These are phyloP conservation scores for Candida lessepsii DNA, from an alignment of 805 yeast genomes.

Conservation along the genomic window DNA sequence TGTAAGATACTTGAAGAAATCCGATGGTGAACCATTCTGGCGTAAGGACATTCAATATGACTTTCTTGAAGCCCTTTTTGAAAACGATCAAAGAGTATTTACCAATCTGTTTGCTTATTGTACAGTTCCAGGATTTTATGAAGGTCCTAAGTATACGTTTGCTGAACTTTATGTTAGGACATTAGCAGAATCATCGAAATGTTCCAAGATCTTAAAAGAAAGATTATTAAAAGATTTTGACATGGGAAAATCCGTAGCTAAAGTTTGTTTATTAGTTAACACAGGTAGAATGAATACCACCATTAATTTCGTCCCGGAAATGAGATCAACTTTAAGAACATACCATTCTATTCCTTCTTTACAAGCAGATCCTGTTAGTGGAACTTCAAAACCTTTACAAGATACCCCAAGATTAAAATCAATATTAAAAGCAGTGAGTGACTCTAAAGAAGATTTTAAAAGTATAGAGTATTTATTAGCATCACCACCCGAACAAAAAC, in stretches of 20 bases:
- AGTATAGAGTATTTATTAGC: conserved; percentile 46
- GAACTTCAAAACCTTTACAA: conserved; percentile 68
- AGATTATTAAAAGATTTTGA: conserved; percentile 62
- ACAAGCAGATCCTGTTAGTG: conserved; percentile 62
- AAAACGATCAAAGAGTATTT: conserved; percentile 64
- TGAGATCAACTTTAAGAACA: conserved; percentile 90
- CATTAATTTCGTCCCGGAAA: conserved; percentile 88
- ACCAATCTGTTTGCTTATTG: conserved; percentile 55
- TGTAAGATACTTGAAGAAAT: conserved; percentile 71
- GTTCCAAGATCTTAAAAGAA: conserved; percentile 80
- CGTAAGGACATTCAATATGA: conserved; percentile 84
- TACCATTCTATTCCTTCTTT: conserved; percentile 91
- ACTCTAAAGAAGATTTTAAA: conserved; percentile 51
- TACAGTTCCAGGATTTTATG: conserved; percentile 34
- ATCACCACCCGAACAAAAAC: conserved; percentile 31
- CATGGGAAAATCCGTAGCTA: conserved; percentile 67
- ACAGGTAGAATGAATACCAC: conserved; percentile 95
- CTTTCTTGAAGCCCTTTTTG: conserved; percentile 63
- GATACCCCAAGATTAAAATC: conserved; percentile 94
- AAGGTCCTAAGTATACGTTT: conserved; percentile 60
- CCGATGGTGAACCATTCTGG: conserved; percentile 92
- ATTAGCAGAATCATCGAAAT: conserved; percentile 76
- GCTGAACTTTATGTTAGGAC: conserved; percentile 81
- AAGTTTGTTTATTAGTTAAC: conserved; percentile 83
- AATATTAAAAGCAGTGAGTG: conserved; percentile 84